These are phyloP conservation scores for Trichoderma asperellum DNA, from an alignment of 2,329 filamentous ascomycete genomes.

Conservation along the genomic window DNA sequence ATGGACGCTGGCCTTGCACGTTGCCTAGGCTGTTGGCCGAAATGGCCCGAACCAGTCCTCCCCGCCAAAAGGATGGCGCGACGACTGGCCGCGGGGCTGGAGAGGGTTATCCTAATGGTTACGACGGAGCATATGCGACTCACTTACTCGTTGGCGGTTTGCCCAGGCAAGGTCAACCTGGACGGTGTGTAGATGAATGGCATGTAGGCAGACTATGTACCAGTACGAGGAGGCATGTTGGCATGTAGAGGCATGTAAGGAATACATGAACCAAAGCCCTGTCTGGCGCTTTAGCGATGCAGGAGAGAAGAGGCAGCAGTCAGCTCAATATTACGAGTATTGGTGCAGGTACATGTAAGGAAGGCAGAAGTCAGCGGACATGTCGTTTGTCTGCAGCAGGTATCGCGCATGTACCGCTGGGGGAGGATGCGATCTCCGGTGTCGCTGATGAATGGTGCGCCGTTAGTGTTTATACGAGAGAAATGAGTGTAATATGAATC, in stretches of 20 bases:
- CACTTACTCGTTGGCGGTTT: constrained; percentile 8
- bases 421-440: background rate
- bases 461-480: background rate
- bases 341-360: background rate
- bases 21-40: constrained; percentile 35
- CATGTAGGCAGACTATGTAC: background rate
- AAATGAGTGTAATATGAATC: background rate
- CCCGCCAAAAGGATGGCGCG: constrained; percentile 6
- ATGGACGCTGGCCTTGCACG: constrained; percentile 31
- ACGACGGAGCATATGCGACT: background rate
- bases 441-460: background rate
- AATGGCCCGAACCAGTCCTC: constrained; percentile 32
- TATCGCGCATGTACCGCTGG: background rate
- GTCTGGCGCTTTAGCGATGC: constrained; percentile 13
- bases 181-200: background rate
- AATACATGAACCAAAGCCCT: constrained; percentile 26
- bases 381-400: background rate
- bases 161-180: background rate
- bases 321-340: background rate
- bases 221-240: background rate
- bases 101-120: background rate
- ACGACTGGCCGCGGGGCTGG: background rate
- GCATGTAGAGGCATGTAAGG: constrained; percentile 1
- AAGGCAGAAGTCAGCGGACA: constrained; percentile 1
- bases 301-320: constrained; percentile 13